Percentiles rank a stretch among this genome's conserved stretches.
Evolutionary conservation across 2,329 filamentous ascomycete genomes (phyloP).

Genomic region (Colletotrichum simmondsii): DNA sequence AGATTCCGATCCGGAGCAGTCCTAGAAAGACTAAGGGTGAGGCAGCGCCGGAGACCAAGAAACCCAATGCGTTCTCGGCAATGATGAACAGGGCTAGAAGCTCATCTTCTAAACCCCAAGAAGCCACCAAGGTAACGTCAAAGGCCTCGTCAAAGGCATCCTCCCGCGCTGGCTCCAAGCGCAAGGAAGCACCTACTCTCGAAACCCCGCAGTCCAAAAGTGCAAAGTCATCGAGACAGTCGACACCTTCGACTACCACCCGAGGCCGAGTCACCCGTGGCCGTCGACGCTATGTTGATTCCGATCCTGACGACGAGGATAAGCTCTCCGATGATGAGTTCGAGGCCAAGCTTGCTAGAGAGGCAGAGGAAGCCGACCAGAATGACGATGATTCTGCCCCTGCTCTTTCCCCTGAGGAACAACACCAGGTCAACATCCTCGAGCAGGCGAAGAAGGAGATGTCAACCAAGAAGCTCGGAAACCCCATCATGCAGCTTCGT

Average conservation of each 20-base stretch:
- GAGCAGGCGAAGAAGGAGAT: constrained; percentile 89
- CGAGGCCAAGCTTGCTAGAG: constrained; percentile 78
- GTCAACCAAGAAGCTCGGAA: constrained; percentile 90
- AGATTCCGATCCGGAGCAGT: constrained; percentile 49
- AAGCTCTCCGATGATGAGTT: constrained; percentile 84
- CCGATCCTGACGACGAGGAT: constrained; percentile 67
- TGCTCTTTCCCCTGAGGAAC: constrained; percentile 65
- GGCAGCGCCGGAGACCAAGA: constrained; percentile 34
- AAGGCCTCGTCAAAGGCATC: constrained; percentile 36
- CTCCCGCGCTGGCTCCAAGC: constrained; percentile 40
- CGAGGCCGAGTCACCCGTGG: constrained; percentile 55
- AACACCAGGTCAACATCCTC: constrained; percentile 73
- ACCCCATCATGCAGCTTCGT: constrained; percentile 90
- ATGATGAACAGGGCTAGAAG: constrained; percentile 57
- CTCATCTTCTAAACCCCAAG: constrained; percentile 36
- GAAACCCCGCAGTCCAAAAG: constrained; percentile 69
- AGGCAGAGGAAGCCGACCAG: constrained; percentile 58
- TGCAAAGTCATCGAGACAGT: constrained; percentile 77
- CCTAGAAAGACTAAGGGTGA: constrained; percentile 44
- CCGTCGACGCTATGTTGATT: constrained; percentile 59
- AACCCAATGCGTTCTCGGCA: constrained; percentile 60
- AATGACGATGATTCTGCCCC: constrained; percentile 42
- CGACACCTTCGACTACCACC: constrained; percentile 73
- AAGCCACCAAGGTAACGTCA: constrained; percentile 29
- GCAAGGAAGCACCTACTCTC: constrained; percentile 43